Base-by-base conservation (phyloP, 2,329 filamentous ascomycete species). In the Trichophyton mentagrophytes region DNA sequence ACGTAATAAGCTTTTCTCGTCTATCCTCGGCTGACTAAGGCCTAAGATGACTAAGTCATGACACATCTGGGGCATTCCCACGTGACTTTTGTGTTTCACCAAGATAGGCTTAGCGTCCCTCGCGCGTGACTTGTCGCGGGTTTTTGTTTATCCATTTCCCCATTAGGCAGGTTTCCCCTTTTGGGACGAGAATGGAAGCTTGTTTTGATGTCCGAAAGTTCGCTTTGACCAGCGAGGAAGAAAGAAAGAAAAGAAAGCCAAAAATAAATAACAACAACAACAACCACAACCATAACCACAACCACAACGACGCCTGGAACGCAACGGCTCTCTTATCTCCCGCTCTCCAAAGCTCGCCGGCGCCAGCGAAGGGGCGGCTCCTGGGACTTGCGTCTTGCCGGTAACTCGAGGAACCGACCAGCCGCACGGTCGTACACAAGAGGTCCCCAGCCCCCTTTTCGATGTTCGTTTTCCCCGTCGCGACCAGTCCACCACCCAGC, bases 81-180 rank as follows among this genome's bases (percentile, higher is more conserved):
- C 5, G 49, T 33, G 11, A 30, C 13, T n/a, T 15, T 22, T 22
- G 22, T 22, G 5, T 30, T 30, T 30, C 6, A 13, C 49, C 49
- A 2, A 30, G 1, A 7, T 7, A 17, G 49, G 49, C 15, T 25
- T 53, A 53, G 49, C 49, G 49, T 13, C 38, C 2, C 9, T 30
- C 1, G 8, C 25, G 55, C 55, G 55, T 42, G 51, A 56, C 51
- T 25, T 25, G 4, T 57, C 55, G 30, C 30, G 55, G 55, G 30
- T 42, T 42, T 38, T 57, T 57, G 55, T 57, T 38, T 57, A 40
- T 25, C 55, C 55, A 33, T 25, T 57, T 57, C 55, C 55, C 38
- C 55, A 42, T 57, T 57, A n/a, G 55, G 55, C 30, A 44, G n/a
- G 40, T 20, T 44, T 44, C 40, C 40, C 40, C n/a, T 44, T 44